Conservation (phyloP, 2,329 filamentous ascomycete species). For the Cercospora canescens region DNA sequence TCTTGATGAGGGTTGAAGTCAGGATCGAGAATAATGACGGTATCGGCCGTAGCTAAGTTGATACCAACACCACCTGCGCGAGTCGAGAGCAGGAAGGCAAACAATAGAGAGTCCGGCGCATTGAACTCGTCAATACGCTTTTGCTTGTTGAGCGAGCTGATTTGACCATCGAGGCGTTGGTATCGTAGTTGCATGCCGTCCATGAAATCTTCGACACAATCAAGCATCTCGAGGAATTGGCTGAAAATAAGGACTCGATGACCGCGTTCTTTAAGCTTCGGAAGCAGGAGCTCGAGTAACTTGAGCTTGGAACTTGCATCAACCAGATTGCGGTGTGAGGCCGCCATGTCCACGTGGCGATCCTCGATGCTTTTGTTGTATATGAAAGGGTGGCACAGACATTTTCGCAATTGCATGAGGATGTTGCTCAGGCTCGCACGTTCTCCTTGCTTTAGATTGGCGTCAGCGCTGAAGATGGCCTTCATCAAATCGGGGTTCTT, state of each 20-base stretch:
- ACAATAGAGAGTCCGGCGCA: conserved; percentile 75
- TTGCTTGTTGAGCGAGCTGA: conserved; percentile 83
- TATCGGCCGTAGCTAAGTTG: conserved; percentile 94
- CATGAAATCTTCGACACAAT: conserved; percentile 91
- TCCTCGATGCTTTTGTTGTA: conserved; percentile 93
- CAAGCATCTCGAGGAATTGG: conserved; percentile 84
- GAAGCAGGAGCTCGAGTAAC: conserved; percentile 79
- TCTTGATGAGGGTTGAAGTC: conserved; percentile 99
- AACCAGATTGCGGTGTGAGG: conserved; percentile 77
- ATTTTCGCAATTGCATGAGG: conserved; percentile 90
- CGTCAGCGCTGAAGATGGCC: conserved; percentile 72
- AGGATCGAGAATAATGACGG: conserved; percentile 94
- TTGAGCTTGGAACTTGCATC: conserved; percentile 90
- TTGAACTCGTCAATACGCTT: conserved; percentile 94
- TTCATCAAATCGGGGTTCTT: conserved; percentile 88
- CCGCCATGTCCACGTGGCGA: conserved; percentile 59
- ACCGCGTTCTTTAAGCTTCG: conserved; percentile 79
- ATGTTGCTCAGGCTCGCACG: conserved; percentile 88
- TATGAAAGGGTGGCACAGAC: conserved; percentile 92
- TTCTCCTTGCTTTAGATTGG: conserved; percentile 65
- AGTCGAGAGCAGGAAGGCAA: conserved; percentile 90
- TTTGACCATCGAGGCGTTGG: conserved; percentile 81
- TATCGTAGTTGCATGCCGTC: conserved; percentile 70
- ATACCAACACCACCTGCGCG: conserved; percentile 95
- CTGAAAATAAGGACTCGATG: conserved; percentile 95